These are phyloP conservation scores for Fusarium clavum DNA, from an alignment of 2,329 filamentous ascomycete genomes.

Conservation along the genomic window DNA sequence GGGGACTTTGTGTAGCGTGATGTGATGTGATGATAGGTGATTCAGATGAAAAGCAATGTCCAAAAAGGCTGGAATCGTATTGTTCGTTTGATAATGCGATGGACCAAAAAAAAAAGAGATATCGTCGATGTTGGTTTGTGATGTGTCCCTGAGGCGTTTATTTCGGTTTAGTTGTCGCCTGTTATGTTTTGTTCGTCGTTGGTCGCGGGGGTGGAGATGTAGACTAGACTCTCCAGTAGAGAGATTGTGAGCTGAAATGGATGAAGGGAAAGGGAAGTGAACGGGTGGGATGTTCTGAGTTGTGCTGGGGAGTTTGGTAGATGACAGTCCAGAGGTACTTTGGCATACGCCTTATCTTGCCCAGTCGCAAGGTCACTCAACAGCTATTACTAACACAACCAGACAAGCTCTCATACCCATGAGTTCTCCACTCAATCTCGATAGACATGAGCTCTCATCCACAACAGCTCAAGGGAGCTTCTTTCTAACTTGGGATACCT, in stretches of 20 bases:
- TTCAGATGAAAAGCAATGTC: constrained; percentile 8
- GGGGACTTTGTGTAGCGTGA: constrained; percentile 35
- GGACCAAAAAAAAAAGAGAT: neutral
- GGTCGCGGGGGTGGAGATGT: constrained; percentile 38
- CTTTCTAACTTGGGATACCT: neutral
- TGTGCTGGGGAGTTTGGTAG: constrained; percentile 21
- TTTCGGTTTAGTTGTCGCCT: constrained; percentile 1
- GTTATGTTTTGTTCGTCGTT: constrained; percentile 22
- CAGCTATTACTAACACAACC: constrained; percentile 6
- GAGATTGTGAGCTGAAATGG: constrained; percentile 29
- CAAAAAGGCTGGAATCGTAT: neutral
- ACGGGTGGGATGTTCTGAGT: constrained; percentile 24
- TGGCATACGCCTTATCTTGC: accelerated
- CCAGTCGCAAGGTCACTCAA: neutral
- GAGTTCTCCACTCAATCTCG: constrained; percentile 25
- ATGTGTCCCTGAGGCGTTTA: constrained; percentile 4
- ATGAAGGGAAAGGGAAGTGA: constrained; percentile 28
- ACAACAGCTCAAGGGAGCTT: constrained; percentile 29
- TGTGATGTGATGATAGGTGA: constrained; percentile 6
- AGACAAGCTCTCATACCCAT: constrained; percentile 20
- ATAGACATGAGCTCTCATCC: constrained; percentile 21
- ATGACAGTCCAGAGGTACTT: constrained; percentile 9
- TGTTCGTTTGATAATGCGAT: neutral
- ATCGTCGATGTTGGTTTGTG: neutral
- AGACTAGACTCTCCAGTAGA: neutral